A percentile compares a stretch with the other conserved stretches of the same genome.
phyloP scores from a whole-genome alignment of 208 protist species.

The Naegleria lovaniensis region DNA sequence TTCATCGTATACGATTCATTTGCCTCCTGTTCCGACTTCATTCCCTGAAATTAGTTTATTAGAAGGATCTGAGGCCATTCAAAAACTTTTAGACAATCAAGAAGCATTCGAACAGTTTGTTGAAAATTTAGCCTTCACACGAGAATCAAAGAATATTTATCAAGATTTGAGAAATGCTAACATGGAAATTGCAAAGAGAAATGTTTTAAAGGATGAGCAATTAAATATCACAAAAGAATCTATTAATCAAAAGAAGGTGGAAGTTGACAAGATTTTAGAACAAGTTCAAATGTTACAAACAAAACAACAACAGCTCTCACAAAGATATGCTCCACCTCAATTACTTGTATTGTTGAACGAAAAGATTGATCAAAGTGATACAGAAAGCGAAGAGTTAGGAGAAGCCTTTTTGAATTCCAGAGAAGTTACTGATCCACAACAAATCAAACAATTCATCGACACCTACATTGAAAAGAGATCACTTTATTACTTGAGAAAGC shows the following conservation, averaged over 20 bases:
- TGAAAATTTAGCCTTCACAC: background rate
- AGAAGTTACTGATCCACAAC: background rate
- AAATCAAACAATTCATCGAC: background rate
- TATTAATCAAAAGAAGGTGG: background rate
- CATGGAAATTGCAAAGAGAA: background rate
- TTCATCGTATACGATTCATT: background rate
- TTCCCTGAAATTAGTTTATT: background rate
- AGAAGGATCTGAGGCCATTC: background rate
- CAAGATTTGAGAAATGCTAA: conserved; percentile 17
- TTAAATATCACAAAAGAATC: background rate
- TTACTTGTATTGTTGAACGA: background rate
- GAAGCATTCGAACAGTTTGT: background rate
- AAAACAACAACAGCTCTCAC: background rate
- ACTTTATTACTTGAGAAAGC: conserved; percentile 9
- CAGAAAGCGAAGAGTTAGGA: background rate
- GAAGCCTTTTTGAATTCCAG: background rate
- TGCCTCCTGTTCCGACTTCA: background rate
- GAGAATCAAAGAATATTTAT: background rate
- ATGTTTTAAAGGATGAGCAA: background rate
- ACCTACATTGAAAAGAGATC: background rate
- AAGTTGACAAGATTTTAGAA: background rate
- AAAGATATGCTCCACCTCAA: background rate
- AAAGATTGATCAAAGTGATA: background rate
- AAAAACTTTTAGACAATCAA: background rate
- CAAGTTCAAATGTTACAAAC: background rate